Conservation (phyloP, 2,329 filamentous ascomycete genomes). For the Ophiostoma sp. region DNA sequence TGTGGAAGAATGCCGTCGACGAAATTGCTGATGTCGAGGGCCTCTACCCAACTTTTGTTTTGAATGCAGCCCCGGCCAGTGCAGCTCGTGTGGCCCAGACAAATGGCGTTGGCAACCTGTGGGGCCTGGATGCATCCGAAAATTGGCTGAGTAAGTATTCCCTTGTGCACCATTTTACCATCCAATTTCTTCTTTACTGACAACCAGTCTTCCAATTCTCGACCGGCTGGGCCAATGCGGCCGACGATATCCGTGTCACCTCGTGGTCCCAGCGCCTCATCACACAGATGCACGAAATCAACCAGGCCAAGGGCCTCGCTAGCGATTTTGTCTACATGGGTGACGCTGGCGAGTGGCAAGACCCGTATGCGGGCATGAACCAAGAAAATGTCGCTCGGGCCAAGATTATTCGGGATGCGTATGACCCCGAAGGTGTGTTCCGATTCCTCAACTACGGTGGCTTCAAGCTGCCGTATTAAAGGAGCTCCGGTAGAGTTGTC, state of each 20-base stretch:
- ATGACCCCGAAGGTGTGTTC: constrained; percentile 31
- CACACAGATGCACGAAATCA: constrained; percentile 37
- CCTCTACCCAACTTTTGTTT: constrained; percentile 42
- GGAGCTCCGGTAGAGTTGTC: no score
- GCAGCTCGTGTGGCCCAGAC: constrained; percentile 35
- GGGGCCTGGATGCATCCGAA: constrained; percentile 36
- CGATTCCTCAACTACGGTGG: constrained; percentile 40
- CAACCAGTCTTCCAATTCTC: constrained; percentile 16
- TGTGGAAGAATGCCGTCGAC: constrained; percentile 40
- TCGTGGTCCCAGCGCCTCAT: constrained; percentile 37
- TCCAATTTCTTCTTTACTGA: background rate
- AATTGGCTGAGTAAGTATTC: background rate
- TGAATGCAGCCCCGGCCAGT: constrained; percentile 33
- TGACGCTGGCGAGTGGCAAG: constrained; percentile 42
- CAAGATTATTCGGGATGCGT: constrained; percentile 21
- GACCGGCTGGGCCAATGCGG: constrained; percentile 37
- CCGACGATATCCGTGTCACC: constrained; percentile 41
- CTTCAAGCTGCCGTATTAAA: constrained; percentile 34
- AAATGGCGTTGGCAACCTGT: constrained; percentile 43
- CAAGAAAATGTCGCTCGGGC: constrained; percentile 35
- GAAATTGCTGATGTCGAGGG: constrained; percentile 40
- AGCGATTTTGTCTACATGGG: constrained; percentile 43
- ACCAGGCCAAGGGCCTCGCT: constrained; percentile 36
- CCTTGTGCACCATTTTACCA: background rate
- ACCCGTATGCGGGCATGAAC: constrained; percentile 39